A percentile compares a stretch with the other conserved stretches of the same genome.
phyloP scores from a whole-genome alignment of 805 yeast species.

The Candida dendrica region DNA sequence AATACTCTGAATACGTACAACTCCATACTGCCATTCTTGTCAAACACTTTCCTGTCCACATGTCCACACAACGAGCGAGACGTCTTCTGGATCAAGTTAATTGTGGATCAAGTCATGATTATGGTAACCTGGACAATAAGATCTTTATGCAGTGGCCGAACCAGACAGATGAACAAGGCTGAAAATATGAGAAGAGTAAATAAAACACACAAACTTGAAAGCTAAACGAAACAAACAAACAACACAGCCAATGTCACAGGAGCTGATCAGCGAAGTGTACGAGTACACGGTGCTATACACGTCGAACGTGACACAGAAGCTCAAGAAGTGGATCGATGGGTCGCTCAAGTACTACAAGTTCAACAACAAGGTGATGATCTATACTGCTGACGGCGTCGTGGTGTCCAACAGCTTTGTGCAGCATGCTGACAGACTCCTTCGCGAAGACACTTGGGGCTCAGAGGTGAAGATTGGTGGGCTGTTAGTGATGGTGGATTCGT shows the following conservation, averaged over 20 bases:
- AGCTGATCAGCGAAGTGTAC: slow-evolving; percentile 13
- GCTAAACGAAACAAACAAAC: too few species aligned
- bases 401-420: slow-evolving; percentile 10
- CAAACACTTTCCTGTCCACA: too few species aligned
- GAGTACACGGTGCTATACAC: slow-evolving; percentile 17
- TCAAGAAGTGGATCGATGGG: slow-evolving; percentile 20
- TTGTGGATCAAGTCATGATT: too few species aligned
- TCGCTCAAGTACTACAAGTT: slow-evolving; percentile 12
- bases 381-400: slow-evolving; percentile 9
- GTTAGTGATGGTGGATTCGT: slow-evolving; percentile 9
- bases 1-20: too few species aligned
- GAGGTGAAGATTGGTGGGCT: slow-evolving; percentile 12
- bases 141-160: too few species aligned
- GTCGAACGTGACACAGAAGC: slow-evolving; percentile 12
- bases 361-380: slow-evolving; percentile 16
- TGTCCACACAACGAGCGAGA: too few species aligned
- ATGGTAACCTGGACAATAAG: too few species aligned
- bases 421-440: slow-evolving; percentile 4
- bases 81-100: too few species aligned
- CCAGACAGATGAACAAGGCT: too few species aligned
- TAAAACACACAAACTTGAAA: too few species aligned
- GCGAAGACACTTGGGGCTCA: slow-evolving; percentile 8
- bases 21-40: too few species aligned
- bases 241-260: slow-evolving; percentile 12
- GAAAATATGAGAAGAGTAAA: too few species aligned